phyloP scores from a whole-genome alignment of 345 rosid genomes.

The Pistacia atlantica region DNA sequence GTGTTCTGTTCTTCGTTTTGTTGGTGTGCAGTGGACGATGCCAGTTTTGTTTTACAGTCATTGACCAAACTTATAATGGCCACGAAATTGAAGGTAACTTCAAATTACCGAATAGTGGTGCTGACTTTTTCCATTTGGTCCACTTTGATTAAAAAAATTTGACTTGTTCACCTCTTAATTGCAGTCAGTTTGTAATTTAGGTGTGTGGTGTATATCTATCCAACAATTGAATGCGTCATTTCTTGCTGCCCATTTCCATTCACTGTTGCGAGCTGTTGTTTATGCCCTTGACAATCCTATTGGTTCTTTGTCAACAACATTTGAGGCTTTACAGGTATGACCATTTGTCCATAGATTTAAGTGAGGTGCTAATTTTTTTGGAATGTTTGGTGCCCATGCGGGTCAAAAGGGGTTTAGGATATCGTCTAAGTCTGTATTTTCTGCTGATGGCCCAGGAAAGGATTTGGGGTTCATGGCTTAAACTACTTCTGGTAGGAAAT shows the following conservation, averaged over 20 bases:
- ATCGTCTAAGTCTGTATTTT: not conserved
- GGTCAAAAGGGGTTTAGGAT: not conserved
- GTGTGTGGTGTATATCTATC: slow-evolving; percentile 62
- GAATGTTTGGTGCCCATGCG: not conserved
- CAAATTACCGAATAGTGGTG: not conserved
- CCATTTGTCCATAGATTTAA: not conserved
- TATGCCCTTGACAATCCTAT: slow-evolving; percentile 61
- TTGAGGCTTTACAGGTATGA: slow-evolving; percentile 59
- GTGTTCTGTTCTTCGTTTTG: not conserved
- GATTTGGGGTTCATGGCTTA: not conserved
- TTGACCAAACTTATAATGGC: slow-evolving; percentile 38
- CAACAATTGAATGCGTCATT: slow-evolving; percentile 45
- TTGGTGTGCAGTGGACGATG: slow-evolving; percentile 38
- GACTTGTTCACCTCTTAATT: slow-evolving; percentile 19
- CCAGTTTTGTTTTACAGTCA: slow-evolving; percentile 33
- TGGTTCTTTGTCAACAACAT: slow-evolving; percentile 61
- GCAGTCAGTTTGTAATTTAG: slow-evolving; percentile 55
- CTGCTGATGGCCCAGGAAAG: not conserved
- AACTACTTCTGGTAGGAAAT: not conserved
- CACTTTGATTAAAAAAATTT: not conserved
- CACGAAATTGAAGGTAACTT: slow-evolving; percentile 50
- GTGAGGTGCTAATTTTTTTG: slow-evolving; percentile 5
- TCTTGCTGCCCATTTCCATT: slow-evolving; percentile 34
- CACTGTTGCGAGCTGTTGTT: slow-evolving; percentile 43
- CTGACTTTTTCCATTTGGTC: not conserved